Conservation (phyloP, 2,329 filamentous ascomycete species). For the Periconia macrospinosa region DNA sequence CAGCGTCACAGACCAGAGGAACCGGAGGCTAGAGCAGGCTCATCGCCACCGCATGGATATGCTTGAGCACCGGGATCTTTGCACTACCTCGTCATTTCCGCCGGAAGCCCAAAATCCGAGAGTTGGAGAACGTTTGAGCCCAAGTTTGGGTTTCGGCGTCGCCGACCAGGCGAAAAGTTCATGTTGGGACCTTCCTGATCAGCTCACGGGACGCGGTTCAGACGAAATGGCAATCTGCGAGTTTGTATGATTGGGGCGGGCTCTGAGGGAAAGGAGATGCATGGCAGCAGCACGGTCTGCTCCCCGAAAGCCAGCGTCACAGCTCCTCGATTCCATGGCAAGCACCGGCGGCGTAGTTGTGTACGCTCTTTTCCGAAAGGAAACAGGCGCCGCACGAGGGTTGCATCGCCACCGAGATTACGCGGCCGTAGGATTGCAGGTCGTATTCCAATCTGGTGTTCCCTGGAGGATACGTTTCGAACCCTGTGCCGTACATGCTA, state of each 20-base stretch:
- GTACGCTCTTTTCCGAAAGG: constrained; percentile 4
- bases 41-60: constrained; percentile 5
- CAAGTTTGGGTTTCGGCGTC: constrained; percentile 12
- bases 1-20: constrained; percentile 7
- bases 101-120: constrained; percentile 5
- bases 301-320: constrained; percentile 7
- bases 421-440: constrained; percentile 7
- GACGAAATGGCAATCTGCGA: constrained; percentile 1
- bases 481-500: constrained; percentile 4
- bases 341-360: constrained; percentile 7
- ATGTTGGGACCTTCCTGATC: constrained; percentile 1
- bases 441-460: constrained; percentile 6
- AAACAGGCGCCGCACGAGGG: constrained; percentile 15
- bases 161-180: constrained; percentile 6
- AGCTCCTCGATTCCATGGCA: constrained; percentile 4
- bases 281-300: constrained; percentile 5
- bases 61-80: constrained; percentile 12
- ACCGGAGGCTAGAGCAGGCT: constrained; percentile 6
- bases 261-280: constrained; percentile 8
- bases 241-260: constrained; percentile 5
- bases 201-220: constrained; percentile 5
- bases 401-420: constrained; percentile 8
- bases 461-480: constrained; percentile 9
- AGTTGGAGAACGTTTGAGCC: constrained; percentile 7
- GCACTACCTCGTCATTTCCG: constrained; percentile 6